A percentile compares a stretch with the other conserved stretches of the same genome.
These are phyloP conservation scores for Thelephora terrestris DNA, from an alignment of 1,284 basidiomycete genomes.

Conservation along the genomic window DNA sequence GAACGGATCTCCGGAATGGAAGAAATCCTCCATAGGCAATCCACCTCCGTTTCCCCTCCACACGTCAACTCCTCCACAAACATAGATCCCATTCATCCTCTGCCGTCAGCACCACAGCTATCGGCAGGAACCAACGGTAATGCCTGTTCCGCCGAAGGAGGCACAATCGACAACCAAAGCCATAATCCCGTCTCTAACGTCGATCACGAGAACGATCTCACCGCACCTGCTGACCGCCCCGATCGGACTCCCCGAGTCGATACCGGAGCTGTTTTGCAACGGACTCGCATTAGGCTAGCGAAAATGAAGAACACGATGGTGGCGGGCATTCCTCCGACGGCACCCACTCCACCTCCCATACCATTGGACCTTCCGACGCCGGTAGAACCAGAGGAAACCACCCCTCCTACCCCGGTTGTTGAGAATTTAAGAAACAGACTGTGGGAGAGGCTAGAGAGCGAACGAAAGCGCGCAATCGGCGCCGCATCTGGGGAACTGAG, in stretches of 20 bases:
- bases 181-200: too few species aligned
- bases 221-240: neutral
- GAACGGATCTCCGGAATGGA: conserved; percentile 13
- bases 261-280: neutral
- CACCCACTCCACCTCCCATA: conserved; percentile 1
- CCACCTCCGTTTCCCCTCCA: too few species aligned
- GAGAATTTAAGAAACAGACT: conserved; percentile 1
- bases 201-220: too few species aligned
- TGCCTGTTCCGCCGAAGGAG: neutral
- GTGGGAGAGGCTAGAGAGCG: conserved; percentile 1
- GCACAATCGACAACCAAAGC: neutral
- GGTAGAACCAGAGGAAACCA: too few species aligned
- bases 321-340: conserved; percentile 1
- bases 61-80: too few species aligned
- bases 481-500: too few species aligned
- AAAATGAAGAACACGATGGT: conserved; percentile 7
- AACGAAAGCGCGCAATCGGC: too few species aligned
- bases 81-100: too few species aligned
- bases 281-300: conserved; percentile 3
- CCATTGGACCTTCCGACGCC: conserved; percentile 1
- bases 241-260: neutral
- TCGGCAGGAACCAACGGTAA: neutral
- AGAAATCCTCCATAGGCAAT: neutral
- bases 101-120: neutral
- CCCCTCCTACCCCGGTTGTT: neutral